phyloP scores from a whole-genome alignment of 805 yeast species.

The Wickerhamiella musiphila region DNA sequence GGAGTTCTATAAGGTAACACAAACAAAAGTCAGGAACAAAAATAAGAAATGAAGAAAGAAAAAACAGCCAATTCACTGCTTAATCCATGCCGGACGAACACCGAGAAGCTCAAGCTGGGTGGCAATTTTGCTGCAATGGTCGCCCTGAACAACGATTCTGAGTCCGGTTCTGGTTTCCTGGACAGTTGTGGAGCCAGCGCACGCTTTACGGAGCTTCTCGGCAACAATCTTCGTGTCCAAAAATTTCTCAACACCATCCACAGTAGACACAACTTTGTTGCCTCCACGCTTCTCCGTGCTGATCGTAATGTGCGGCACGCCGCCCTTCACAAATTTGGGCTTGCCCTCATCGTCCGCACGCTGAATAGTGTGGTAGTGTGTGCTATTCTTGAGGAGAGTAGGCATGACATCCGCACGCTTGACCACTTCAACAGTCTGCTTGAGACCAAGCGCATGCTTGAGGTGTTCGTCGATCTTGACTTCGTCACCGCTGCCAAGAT shows the following conservation, averaged over 20 bases:
- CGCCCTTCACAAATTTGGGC: conserved; percentile 38
- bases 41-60: not conserved
- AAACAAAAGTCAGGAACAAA: not conserved
- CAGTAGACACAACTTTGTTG: conserved; percentile 58
- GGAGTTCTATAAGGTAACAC: too few species aligned
- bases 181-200: conserved; percentile 73
- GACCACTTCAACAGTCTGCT: conserved; percentile 16
- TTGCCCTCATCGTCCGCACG: conserved; percentile 27
- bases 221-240: conserved; percentile 47
- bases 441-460: conserved; percentile 26
- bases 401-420: conserved; percentile 23
- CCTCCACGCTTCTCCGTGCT: conserved; percentile 66
- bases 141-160: conserved; percentile 83
- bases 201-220: conserved; percentile 50
- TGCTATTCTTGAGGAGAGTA: conserved; percentile 29
- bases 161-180: conserved; percentile 34
- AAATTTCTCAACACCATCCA: conserved; percentile 52
- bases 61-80: conserved; percentile 13
- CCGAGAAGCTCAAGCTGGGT: conserved; percentile 26
- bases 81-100: conserved; percentile 47
- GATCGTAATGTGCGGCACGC: conserved; percentile 46
- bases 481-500: conserved; percentile 31
- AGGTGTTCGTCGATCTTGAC: conserved; percentile 41
- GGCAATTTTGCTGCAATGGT: conserved; percentile 44
- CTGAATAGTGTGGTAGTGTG: conserved; percentile 28